A percentile compares a stretch with the other conserved stretches of the same genome.
Evolutionary conservation across 495 filamentous ascomycete genomes (phyloP).

Genomic region (Tirmania nivea): DNA sequence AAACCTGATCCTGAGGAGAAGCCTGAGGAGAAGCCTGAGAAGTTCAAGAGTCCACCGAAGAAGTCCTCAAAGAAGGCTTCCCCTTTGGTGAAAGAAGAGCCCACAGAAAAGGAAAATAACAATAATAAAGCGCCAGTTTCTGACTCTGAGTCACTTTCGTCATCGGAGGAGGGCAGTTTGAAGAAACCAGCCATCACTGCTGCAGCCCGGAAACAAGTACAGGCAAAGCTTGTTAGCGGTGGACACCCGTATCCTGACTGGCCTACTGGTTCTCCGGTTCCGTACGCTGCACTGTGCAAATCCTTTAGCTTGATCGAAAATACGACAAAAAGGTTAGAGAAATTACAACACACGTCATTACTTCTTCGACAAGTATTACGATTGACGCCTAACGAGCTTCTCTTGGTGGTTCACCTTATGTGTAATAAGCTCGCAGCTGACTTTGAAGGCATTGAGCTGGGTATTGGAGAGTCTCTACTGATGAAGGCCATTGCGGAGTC

Average conservation of each 20-base stretch:
- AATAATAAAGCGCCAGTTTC: constrained; percentile 29
- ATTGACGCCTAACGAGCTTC: constrained; percentile 68
- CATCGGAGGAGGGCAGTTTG: constrained; percentile 32
- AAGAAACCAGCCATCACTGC: constrained; percentile 53
- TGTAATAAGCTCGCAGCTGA: constrained; percentile 94
- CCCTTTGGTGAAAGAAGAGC: constrained; percentile 21
- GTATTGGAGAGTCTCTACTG: constrained; percentile 89
- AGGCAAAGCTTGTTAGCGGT: constrained; percentile 43
- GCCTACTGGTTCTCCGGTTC: constrained; percentile 68
- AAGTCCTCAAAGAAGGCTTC: constrained; percentile 21
- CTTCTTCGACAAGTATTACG: constrained; percentile 85
- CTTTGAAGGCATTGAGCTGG: constrained; percentile 85
- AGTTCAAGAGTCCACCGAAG: constrained; percentile 15
- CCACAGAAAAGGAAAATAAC: constrained; percentile 29
- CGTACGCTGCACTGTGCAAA: constrained; percentile 82
- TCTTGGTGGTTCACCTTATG: constrained; percentile 81
- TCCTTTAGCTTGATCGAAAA: constrained; percentile 87
- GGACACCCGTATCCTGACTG: constrained; percentile 81
- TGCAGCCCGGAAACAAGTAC: constrained; percentile 65
- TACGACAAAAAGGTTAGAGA: constrained; percentile 74
- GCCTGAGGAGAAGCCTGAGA: constrained; percentile 18
- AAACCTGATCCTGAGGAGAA: constrained; percentile 21
- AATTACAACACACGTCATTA: constrained; percentile 65
- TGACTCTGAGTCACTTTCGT: constrained; percentile 20
- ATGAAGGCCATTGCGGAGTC: constrained; percentile 96